Conservation (phyloP, 164 flowering plant species). For the Sextonia rubra region DNA sequence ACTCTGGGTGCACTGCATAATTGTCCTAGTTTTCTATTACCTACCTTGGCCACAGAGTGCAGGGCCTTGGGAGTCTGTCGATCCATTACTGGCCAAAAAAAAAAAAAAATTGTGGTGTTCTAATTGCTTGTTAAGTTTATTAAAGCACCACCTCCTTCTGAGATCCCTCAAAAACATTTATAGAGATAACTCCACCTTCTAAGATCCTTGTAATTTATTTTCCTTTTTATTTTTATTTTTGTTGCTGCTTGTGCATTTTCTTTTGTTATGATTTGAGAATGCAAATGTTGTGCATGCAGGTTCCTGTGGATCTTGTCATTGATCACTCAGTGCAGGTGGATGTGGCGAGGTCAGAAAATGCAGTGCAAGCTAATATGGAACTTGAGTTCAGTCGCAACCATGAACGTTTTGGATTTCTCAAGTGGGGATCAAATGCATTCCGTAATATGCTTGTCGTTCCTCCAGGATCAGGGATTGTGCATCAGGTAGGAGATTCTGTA, state of each 20-base stretch:
- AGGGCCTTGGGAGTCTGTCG: no score
- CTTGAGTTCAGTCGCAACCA: constrained; percentile 86
- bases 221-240: neutral
- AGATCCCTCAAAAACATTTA: no score
- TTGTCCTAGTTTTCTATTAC: no score
- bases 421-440: constrained; percentile 93
- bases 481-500: constrained; percentile 46
- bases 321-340: constrained; percentile 98
- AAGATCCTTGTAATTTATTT: neutral
- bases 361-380: constrained; percentile 89
- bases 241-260: neutral
- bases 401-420: constrained; percentile 87
- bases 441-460: constrained; percentile 95
- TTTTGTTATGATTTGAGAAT: neutral
- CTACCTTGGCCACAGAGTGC: no score
- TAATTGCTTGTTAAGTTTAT: no score
- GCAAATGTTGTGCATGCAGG: constrained; percentile 40
- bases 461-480: constrained; percentile 96
- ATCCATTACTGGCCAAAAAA: no score
- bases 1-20: no score
- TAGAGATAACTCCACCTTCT: neutral
- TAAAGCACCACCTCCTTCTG: no score
- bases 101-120: no score
- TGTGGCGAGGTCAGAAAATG: constrained; percentile 84
- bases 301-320: constrained; percentile 94